Base-by-base conservation (phyloP, 108 stramenopile species). In the Skeletonema costatum region DNA sequence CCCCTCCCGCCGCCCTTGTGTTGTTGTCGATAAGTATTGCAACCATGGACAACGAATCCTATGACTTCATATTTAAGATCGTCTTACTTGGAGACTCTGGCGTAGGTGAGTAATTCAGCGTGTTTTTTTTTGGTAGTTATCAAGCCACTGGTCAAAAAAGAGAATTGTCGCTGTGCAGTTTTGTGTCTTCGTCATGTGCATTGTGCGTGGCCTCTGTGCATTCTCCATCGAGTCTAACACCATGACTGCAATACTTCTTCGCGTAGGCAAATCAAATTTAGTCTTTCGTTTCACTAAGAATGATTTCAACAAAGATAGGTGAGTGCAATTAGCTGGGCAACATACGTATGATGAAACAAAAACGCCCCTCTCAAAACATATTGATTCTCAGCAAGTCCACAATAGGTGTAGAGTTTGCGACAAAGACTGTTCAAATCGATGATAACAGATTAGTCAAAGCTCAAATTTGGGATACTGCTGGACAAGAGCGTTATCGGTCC, bases 71-170 rank as follows among this genome's bases (percentile, higher is more conserved):
- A 60, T 95, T 95, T 81, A 97, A 97, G 79, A 93, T 95, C 62
- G 96, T 97, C 76, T 95, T 97, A 94, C 79, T 97, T 68, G 96
- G 96, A 25, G 96, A 97, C 81, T 93, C 92, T 63, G 96, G 96
- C 32, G 93, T 95, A 6, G 96, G 96, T 25, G 95, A 95, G 68
- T 65, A 11, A n/a, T 36, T 29, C 16, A 35, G 25, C 4, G 1
- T 35, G 33, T 35, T 35, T 5, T 35, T 35, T 35, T 35, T 35
- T 35, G 33, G 25, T 25, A 0, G 25, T 25, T 25, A 25, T 25
- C 25, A 25, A 25, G 25, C 25, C 0, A 25, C 0, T 25, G 25
- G 25, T 25, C 0, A 25, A 25, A 25, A 25, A 25, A 25, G 25
- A 25, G 25, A 25, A 25, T 0, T 25, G 25, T 25, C 25, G 25